Conservation (phyloP, 805 yeast species). For the Cyberlindnera euphorbiae region DNA sequence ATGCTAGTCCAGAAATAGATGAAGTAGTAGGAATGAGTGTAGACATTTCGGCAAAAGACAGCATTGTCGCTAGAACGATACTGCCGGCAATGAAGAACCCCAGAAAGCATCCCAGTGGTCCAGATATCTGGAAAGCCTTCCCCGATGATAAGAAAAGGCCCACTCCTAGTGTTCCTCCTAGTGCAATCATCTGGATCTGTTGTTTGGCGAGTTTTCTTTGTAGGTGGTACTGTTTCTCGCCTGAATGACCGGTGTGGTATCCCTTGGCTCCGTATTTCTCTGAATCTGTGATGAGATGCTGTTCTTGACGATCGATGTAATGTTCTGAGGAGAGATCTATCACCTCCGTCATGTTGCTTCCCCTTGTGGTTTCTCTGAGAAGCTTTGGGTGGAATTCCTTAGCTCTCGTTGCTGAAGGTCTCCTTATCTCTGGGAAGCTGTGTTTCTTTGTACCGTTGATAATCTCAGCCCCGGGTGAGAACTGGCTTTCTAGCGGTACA, state of each 20-base stretch:
- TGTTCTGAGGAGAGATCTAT: conserved; percentile 20
- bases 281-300: not conserved
- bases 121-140: conserved; percentile 66
- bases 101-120: conserved; percentile 69
- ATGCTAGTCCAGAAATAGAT: conserved; percentile 70
- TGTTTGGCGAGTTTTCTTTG: conserved; percentile 59
- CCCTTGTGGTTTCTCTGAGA: conserved; percentile 12
- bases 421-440: conserved; percentile 7
- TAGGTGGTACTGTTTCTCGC: conserved; percentile 24
- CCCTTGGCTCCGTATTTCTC: not conserved
- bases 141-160: conserved; percentile 69
- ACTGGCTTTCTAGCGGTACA: conserved; percentile 19
- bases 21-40: conserved; percentile 75
- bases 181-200: conserved; percentile 72
- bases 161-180: conserved; percentile 78
- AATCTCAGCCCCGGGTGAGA: conserved; percentile 23
- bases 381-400: conserved; percentile 9
- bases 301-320: conserved; percentile 4
- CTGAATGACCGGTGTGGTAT: not conserved
- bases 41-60: conserved; percentile 78
- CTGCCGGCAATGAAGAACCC: conserved; percentile 64
- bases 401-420: conserved; percentile 7
- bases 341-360: conserved; percentile 24
- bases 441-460: conserved; percentile 7
- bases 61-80: conserved; percentile 62